Evolutionary conservation across 225 moss, liverwort and hornwort species (phyloP).

Genomic region (Pseudisothecium myosuroides): DNA sequence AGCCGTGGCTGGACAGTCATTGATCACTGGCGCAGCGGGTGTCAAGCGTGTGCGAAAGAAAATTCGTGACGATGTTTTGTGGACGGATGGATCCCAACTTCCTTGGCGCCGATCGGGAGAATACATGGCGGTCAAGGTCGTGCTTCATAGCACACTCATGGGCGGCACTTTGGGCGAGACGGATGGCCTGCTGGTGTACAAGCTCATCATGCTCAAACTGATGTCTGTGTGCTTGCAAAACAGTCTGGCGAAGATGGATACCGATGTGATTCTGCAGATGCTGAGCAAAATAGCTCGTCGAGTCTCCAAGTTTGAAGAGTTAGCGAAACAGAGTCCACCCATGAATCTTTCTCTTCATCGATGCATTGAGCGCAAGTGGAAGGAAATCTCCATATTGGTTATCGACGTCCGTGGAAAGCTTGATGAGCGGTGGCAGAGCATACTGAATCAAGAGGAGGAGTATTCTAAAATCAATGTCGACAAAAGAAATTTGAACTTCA

Average conservation of each 20-base stretch:
- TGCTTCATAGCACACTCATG: slow-evolving; percentile 5
- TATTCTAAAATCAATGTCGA: background rate
- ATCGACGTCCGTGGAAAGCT: background rate
- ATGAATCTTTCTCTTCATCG: background rate
- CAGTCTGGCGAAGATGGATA: background rate
- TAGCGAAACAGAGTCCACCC: background rate
- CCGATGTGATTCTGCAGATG: slow-evolving; percentile 1
- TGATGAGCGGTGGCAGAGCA: slow-evolving; percentile 1
- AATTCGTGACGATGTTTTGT: slow-evolving; percentile 11
- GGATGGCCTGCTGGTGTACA: background rate
- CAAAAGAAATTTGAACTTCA: background rate
- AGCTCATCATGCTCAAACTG: background rate
- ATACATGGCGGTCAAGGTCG: slow-evolving; percentile 10
- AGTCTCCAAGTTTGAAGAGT: background rate
- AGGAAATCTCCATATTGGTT: background rate
- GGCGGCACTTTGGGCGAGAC: background rate
- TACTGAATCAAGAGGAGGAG: background rate
- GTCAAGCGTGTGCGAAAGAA: slow-evolving; percentile 7
- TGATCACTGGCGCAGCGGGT: background rate
- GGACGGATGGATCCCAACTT: background rate
- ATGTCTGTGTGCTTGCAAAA: background rate
- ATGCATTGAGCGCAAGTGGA: background rate
- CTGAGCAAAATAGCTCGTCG: slow-evolving; percentile 14
- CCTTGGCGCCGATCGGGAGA: slow-evolving; percentile 27
- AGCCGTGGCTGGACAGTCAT: background rate